Conservation (phyloP, 1,284 basidiomycete species). For the Papiliotrema fonsecae region DNA sequence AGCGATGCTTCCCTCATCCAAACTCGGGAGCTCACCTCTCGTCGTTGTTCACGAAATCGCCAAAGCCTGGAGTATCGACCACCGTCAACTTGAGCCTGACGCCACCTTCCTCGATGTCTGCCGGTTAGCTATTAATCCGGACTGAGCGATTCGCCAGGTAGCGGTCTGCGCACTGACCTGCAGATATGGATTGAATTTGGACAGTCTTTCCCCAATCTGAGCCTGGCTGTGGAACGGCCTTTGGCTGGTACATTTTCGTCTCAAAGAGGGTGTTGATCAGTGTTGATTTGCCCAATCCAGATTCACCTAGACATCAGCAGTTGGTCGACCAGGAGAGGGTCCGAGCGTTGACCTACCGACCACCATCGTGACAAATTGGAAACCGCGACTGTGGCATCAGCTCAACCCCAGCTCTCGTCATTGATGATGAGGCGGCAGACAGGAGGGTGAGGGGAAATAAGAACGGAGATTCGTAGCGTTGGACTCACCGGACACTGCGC, state of each 20-base stretch:
- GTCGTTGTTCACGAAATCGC: constrained; percentile 97
- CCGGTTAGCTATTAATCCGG: constrained; percentile 9
- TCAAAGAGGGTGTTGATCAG: constrained; percentile 97
- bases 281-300: constrained; percentile 94
- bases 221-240: constrained; percentile 73
- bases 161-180: constrained; percentile 58
- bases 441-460: neutral
- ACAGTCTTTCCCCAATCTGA: constrained; percentile 86
- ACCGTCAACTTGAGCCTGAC: constrained; percentile 93
- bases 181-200: constrained; percentile 91
- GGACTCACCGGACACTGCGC: constrained; percentile 71
- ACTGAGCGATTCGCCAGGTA: constrained; percentile 9
- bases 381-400: constrained; percentile 61
- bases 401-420: neutral
- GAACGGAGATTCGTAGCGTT: neutral
- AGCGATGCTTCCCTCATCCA: neutral
- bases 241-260: constrained; percentile 83
- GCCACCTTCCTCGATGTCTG: constrained; percentile 96
- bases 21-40: constrained; percentile 62
- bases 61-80: constrained; percentile 93
- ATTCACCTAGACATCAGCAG: constrained; percentile 67
- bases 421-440: neutral
- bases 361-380: constrained; percentile 94
- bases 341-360: constrained; percentile 65
- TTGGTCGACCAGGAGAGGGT: constrained; percentile 1